Percentiles rank a stretch among this genome's conserved stretches.
phyloP scores from a whole-genome alignment of 768 basidiomycete genomes.

The Pholiota conissans region DNA sequence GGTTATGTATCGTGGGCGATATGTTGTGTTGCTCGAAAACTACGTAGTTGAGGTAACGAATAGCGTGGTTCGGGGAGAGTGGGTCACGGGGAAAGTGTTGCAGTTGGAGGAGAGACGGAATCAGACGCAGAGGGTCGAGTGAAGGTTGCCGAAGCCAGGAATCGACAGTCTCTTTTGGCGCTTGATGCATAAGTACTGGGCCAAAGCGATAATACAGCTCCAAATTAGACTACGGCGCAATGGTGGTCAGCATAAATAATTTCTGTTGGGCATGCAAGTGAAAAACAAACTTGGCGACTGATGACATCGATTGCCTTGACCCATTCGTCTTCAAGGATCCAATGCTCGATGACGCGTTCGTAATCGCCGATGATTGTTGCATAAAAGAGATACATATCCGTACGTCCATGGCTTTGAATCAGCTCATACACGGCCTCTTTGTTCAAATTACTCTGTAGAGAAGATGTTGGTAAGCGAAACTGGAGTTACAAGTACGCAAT shows the following conservation, averaged over 20 bases:
- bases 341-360: conserved; percentile 86
- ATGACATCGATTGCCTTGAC: conserved; percentile 85
- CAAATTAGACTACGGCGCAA: conserved; percentile 60
- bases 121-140: conserved; percentile 80
- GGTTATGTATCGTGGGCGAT: conserved; percentile 89
- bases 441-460: conserved; percentile 76
- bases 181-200: conserved; percentile 81
- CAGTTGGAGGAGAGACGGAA: conserved; percentile 84
- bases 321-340: conserved; percentile 94
- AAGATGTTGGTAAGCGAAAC: background rate
- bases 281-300: conserved; percentile 72
- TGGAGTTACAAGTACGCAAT: background rate
- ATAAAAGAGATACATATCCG: conserved; percentile 89
- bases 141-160: conserved; percentile 84
- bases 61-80: conserved; percentile 78
- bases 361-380: conserved; percentile 81
- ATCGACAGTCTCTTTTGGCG: conserved; percentile 89
- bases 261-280: background rate
- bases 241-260: conserved; percentile 9
- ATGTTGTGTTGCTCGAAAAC: conserved; percentile 81
- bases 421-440: conserved; percentile 87
- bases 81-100: conserved; percentile 76
- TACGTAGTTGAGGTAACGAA: conserved; percentile 84
- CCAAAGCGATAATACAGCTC: conserved; percentile 94
- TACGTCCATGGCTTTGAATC: conserved; percentile 90